A percentile compares a stretch with the other conserved stretches of the same genome.
Evolutionary conservation across 1,284 basidiomycete species (phyloP).

Genomic region (Puccinia polysora): DNA sequence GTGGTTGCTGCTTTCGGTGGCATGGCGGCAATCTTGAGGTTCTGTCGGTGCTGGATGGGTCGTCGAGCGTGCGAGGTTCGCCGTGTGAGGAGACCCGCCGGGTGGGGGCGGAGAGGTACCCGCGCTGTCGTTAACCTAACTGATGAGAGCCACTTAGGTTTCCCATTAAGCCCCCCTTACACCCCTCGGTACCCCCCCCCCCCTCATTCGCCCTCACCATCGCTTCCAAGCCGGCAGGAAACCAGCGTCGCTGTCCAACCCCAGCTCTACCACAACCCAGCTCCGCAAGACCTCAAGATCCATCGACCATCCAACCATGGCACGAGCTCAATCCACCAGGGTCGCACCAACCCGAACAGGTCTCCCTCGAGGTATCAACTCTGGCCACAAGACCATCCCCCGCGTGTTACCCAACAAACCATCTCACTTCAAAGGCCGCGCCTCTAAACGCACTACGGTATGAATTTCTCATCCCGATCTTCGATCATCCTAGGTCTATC

Average conservation of each 20-base stretch:
- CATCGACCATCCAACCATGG: slow-evolving; percentile 12
- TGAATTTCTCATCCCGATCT: slow-evolving; percentile 5
- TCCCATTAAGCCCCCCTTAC: background rate
- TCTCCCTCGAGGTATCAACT: slow-evolving; percentile 83
- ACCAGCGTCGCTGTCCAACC: no score
- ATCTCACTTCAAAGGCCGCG: slow-evolving; percentile 82
- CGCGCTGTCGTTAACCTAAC: slow-evolving; percentile 18
- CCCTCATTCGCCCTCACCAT: background rate
- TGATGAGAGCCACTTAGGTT: slow-evolving; percentile 37
- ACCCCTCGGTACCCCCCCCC: background rate
- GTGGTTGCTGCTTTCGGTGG: slow-evolving; percentile 23
- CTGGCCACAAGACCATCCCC: slow-evolving; percentile 84
- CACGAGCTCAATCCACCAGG: slow-evolving; percentile 39
- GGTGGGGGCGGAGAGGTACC: background rate
- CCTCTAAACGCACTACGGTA: slow-evolving; percentile 60
- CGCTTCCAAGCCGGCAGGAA: background rate
- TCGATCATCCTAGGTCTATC: slow-evolving; percentile 47
- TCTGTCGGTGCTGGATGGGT: background rate
- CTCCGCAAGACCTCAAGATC: slow-evolving; percentile 9
- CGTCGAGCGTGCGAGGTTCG: background rate
- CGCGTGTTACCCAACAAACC: slow-evolving; percentile 75
- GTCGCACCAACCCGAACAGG: slow-evolving; percentile 37
- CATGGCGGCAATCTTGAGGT: slow-evolving; percentile 35
- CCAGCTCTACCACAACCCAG: background rate
- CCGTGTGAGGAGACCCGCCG: background rate